Percentiles rank a stretch among this genome's conserved stretches.
Evolutionary conservation across 164 flowering plant genomes (phyloP).

Genomic region (Vitis riparia): DNA sequence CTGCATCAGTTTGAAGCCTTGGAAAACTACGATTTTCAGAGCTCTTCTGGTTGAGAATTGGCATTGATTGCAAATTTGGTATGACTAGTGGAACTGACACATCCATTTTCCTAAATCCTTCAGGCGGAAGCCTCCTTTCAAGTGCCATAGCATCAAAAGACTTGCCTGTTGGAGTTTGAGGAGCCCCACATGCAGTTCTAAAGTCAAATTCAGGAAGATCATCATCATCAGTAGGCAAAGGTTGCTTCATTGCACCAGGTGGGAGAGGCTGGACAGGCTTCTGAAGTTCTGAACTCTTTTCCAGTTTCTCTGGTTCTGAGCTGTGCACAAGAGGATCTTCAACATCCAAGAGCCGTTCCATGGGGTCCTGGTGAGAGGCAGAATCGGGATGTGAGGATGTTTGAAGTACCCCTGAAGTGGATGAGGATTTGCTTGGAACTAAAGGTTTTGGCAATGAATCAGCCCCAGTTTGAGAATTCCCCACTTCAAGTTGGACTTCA

Average conservation of each 20-base stretch:
- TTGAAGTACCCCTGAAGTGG: constrained; percentile 13
- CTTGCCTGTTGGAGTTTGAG: constrained; percentile 18
- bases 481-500: constrained; percentile 6
- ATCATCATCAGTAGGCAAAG: constrained; percentile 24
- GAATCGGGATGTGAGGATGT: constrained; percentile 2
- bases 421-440: constrained; percentile 5
- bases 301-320: constrained; percentile 15
- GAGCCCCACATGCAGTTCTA: constrained; percentile 27
- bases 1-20: constrained; percentile 7
- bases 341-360: not conserved
- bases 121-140: constrained; percentile 16
- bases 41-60: constrained; percentile 7
- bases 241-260: constrained; percentile 8
- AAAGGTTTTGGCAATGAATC: constrained; percentile 2
- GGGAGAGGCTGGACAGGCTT: constrained; percentile 9
- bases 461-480: constrained; percentile 2
- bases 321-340: not conserved
- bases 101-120: constrained; percentile 12
- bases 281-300: constrained; percentile 4
- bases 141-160: constrained; percentile 11
- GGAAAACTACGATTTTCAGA: not conserved
- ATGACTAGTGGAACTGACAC: constrained; percentile 4
- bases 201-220: constrained; percentile 67
- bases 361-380: not conserved
- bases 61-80: not conserved